Conservation (phyloP, 345 rosid species). For the Excoecaria agallocha region DNA sequence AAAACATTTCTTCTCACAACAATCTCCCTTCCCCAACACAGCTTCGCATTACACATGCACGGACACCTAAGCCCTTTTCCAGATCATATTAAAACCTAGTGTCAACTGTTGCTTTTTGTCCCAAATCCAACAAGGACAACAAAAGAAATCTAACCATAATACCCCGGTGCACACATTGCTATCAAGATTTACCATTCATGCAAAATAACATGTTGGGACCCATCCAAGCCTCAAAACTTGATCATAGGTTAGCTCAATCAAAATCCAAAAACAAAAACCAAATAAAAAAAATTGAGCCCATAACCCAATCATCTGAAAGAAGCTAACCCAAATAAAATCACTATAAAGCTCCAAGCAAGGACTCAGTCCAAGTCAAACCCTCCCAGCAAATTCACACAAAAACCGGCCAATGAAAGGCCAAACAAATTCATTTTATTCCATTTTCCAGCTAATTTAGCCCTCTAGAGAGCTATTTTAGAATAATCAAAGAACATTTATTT, state of each 20-base stretch:
- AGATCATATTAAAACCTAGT: background rate
- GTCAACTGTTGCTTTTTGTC: background rate
- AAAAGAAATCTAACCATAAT: background rate
- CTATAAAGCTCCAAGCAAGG: background rate
- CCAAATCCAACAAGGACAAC: background rate
- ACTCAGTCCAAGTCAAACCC: background rate
- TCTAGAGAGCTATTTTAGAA: background rate
- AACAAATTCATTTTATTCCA: slow-evolving; percentile 1
- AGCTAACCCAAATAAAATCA: background rate
- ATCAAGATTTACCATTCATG: background rate
- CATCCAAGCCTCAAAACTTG: background rate
- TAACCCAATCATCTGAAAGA: background rate
- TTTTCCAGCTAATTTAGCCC: background rate
- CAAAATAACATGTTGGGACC: background rate
- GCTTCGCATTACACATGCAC: background rate
- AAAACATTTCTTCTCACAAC: background rate
- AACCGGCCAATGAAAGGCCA: background rate
- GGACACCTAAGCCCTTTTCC: background rate
- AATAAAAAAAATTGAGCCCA: background rate
- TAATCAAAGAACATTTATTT: background rate
- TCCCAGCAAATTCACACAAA: background rate
- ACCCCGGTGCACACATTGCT: background rate
- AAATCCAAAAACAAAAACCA: background rate
- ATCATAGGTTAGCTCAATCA: background rate
- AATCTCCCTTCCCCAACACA: background rate